Base-by-base conservation (phyloP, 2,329 filamentous ascomycete genomes). In the Scedosporium boydii region DNA sequence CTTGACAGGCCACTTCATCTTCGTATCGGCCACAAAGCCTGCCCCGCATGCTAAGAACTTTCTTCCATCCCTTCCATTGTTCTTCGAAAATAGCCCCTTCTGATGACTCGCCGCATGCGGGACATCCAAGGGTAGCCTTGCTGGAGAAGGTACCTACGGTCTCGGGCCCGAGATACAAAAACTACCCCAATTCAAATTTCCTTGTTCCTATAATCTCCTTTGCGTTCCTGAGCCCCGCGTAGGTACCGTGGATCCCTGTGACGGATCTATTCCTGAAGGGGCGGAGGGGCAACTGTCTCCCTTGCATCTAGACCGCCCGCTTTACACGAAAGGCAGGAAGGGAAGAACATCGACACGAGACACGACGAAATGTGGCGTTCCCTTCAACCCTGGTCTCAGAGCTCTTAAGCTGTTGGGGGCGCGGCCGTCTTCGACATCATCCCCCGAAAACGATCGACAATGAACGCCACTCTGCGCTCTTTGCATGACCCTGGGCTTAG, bases 31-130 rank as follows among this genome's bases (percentile, higher is more conserved):
- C 23, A 26, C 21, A 18, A 27, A 23, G 51, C 23, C 2, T 38
- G 55, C 55, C 55, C 55, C 55, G 55, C 55, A 58, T 41, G 16
- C 27, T 21, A 58, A 38, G 23, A 61, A 27, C 27, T 58, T 58
- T 41, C 58, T 29, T 29, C 16, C 14, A 44, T 56, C 58, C 62
- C 64, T 63, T 65, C 63, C 62, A 65, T 64, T 65, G 60, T 63
- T 63, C 44, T 46, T 21, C 51, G 21, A 55, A 27, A 29, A 27
- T 23, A 27, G 27, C 18, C 51, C 51, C 23, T 26, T 16, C 14
- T 16, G 14, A 34, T 38, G 27, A 58, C 26, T 38, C 55, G 26
- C 55, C 55, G 27, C 55, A 58, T 58, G 26, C 55, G 55, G 55
- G 34, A 58, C n/a, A 14, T 51, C 44, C 23, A 46, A 59, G 42